phyloP scores from a whole-genome alignment of 768 basidiomycete genomes.

The Leccinum pellstonianum region DNA sequence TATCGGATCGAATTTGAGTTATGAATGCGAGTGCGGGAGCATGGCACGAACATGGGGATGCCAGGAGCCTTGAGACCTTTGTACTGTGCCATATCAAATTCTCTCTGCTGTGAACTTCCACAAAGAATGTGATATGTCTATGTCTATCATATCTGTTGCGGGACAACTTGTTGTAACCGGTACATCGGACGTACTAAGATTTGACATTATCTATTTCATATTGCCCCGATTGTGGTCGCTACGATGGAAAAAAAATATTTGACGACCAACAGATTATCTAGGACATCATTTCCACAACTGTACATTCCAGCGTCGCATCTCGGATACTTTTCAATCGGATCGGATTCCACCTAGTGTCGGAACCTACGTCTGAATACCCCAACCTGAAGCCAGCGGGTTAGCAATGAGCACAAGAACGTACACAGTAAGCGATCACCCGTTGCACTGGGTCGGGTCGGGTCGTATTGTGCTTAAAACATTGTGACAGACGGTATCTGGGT shows the following conservation, averaged over 20 bases:
- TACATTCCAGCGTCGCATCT: background rate
- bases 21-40: conserved; percentile 2
- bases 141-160: background rate
- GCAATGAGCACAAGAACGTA: conserved; percentile 15
- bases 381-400: background rate
- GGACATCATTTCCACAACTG: background rate
- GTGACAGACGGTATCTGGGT: conserved; percentile 17
- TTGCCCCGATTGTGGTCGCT: background rate
- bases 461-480: too few relatives aligned
- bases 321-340: background rate
- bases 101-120: background rate
- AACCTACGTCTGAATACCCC: background rate
- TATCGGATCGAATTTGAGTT: conserved; percentile 38
- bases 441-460: background rate
- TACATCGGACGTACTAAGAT: background rate
- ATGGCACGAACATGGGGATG: background rate
- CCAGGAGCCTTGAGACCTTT: background rate
- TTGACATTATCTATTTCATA: background rate
- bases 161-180: background rate
- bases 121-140: background rate
- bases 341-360: background rate
- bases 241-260: background rate
- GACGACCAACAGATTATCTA: background rate
- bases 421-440: conserved; percentile 9
- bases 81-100: background rate